Conservation (phyloP, 441 rosid genomes). For the Raphanus hybrid region DNA sequence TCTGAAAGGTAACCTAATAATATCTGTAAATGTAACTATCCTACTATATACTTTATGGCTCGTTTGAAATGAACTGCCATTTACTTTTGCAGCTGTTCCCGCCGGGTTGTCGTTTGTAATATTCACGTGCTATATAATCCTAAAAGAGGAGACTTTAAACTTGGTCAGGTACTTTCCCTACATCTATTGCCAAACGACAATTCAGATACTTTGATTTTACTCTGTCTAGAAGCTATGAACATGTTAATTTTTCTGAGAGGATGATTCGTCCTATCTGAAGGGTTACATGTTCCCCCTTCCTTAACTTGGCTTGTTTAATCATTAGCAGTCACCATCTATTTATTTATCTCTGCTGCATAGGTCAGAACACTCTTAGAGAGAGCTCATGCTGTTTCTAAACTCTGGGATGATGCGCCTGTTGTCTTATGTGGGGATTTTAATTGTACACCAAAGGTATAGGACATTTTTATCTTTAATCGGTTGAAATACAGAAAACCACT, state of each 20-base stretch:
- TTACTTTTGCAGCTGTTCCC: slow-evolving; percentile 60
- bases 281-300: slow-evolving; percentile 8
- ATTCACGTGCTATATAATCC: slow-evolving; percentile 97
- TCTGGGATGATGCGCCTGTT: slow-evolving; percentile 87
- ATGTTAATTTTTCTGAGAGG: slow-evolving; percentile 2
- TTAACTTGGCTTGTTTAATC: slow-evolving; percentile 3
- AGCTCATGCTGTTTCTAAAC: slow-evolving; percentile 78
- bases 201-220: background rate
- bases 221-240: background rate
- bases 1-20: slow-evolving; percentile 55
- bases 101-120: slow-evolving; percentile 80
- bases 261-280: slow-evolving; percentile 13
- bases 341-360: slow-evolving; percentile 47
- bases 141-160: slow-evolving; percentile 92
- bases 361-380: slow-evolving; percentile 76
- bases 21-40: slow-evolving; percentile 18
- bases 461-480: slow-evolving; percentile 23
- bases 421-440: slow-evolving; percentile 97
- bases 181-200: background rate
- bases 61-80: slow-evolving; percentile 22
- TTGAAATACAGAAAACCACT: slow-evolving; percentile 19
- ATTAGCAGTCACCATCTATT: slow-evolving; percentile 13
- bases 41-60: slow-evolving; percentile 16
- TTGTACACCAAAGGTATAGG: slow-evolving; percentile 85
- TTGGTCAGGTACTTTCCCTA: slow-evolving; percentile 78